Conservation (phyloP, 2,329 filamentous ascomycete genomes). For the Scolecobasidium constrictum region DNA sequence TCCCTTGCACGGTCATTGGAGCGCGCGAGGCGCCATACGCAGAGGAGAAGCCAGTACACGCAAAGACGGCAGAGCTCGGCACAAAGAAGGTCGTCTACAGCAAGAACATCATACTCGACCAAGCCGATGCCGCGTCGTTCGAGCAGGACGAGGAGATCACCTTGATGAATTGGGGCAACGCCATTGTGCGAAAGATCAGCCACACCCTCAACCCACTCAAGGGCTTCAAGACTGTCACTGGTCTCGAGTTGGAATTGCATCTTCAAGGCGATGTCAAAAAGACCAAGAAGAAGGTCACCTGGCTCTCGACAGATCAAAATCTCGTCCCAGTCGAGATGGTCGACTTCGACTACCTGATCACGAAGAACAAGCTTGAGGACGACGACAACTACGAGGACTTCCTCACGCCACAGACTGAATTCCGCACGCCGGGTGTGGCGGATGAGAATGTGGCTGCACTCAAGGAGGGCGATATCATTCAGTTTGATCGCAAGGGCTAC, state of each 20-base stretch:
- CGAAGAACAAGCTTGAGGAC: constrained; percentile 86
- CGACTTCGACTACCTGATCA: constrained; percentile 59
- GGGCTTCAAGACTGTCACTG: constrained; percentile 47
- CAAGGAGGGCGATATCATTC: constrained; percentile 83
- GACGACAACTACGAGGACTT: constrained; percentile 79
- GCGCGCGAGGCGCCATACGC: constrained; percentile 43
- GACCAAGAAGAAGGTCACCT: constrained; percentile 94
- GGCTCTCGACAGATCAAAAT: constrained; percentile 52
- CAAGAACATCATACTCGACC: constrained; percentile 67
- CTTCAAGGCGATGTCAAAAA: constrained; percentile 88
- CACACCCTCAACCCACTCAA: constrained; percentile 40
- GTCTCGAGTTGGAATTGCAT: constrained; percentile 74
- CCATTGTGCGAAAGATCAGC: constrained; percentile 58
- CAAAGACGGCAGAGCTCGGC: constrained; percentile 78
- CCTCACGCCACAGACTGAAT: constrained; percentile 65
- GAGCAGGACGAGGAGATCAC: constrained; percentile 84
- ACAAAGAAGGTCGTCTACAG: constrained; percentile 78
- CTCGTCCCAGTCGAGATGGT: constrained; percentile 10
- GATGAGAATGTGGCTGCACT: constrained; percentile 71
- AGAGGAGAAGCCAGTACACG: constrained; percentile 68
- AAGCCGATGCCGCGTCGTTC: constrained; percentile 74
- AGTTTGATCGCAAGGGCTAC: constrained; percentile 89
- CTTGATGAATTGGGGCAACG: constrained; percentile 94
- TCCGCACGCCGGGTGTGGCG: constrained; percentile 62
- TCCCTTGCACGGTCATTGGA: constrained; percentile 59